Evolutionary conservation across 176 grass and related monocot species (phyloP).

Genomic region (Ensete glaucum): DNA sequence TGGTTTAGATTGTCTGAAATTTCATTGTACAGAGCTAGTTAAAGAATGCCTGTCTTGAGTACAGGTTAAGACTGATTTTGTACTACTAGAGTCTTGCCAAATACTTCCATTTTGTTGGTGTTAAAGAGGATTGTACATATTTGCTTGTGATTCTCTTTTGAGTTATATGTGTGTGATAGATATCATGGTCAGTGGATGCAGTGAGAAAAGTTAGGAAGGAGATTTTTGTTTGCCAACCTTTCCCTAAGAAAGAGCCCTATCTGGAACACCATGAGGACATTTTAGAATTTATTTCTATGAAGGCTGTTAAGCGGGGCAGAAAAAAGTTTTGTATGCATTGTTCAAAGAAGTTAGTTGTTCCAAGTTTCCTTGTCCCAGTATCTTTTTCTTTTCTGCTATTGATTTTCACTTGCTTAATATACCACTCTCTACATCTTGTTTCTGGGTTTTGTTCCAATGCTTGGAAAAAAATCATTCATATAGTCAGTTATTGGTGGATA

Average conservation of each 20-base stretch:
- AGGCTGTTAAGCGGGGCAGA: not conserved
- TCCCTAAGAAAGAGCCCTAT: not conserved
- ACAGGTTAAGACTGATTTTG: not conserved
- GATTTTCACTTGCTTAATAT: too few relatives aligned
- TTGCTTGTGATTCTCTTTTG: not conserved
- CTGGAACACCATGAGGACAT: not conserved
- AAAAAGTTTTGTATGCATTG: too few relatives aligned
- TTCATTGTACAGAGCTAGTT: not conserved
- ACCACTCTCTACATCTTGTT: too few relatives aligned
- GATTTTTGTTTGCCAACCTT: not conserved
- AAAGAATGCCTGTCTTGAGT: not conserved
- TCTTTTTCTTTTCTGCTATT: too few relatives aligned
- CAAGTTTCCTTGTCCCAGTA: too few relatives aligned
- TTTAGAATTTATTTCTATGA: not conserved
- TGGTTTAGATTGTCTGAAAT: not conserved
- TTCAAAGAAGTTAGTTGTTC: too few relatives aligned
- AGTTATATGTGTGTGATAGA: not conserved
- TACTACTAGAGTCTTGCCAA: not conserved
- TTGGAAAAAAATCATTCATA: too few relatives aligned
- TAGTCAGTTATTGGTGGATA: too few relatives aligned
- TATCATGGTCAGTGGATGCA: not conserved
- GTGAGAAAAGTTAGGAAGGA: not conserved
- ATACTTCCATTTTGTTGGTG: not conserved
- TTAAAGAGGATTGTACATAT: not conserved
- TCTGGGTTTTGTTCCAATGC: too few relatives aligned